Evolutionary conservation across 106 monocot genomes (phyloP), one percentile per base, ranked within the genome.

Genomic region (Platanthera guangdongensis): DNA sequence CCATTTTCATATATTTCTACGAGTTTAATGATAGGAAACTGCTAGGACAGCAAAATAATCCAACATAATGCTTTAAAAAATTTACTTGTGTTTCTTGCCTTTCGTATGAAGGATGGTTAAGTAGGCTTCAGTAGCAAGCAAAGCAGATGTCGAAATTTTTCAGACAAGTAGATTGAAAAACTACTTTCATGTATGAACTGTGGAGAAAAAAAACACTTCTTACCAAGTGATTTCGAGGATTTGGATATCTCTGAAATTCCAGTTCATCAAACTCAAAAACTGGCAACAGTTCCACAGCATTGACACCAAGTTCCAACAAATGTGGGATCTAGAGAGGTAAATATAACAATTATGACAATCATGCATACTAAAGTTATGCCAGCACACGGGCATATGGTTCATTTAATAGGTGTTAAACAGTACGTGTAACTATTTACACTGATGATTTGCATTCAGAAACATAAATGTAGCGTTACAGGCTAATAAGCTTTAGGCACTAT

Each of bases 201-300:
- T 0, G 3, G 12, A 68, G 11, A 57, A 6, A 25, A 32, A 71
- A 78, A 62, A 2, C 9, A 79, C 76, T 52, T 9, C 47, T 78
- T 82, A 99, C 97, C 97, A 99, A 81, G 77, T 99, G 94, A 83
- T 94, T 89, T 83, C 97, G 90, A 54, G 93, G 91, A 68, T 99
- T 99, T 47, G 81, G 88, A 73, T 28, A 84, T 65, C 97, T 87
- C 82, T 94, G 89, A 73, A 99, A 90, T 80, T 99, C 97, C 73
- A 99, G 68, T 63, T 99, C 97, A 82, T 99, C 94, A 88, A 94
- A 99, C 82, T 99, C 97, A 90, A 99, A 99, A 79, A 94, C 80
- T 30, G 97, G 97, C 57, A 99, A 80, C 16, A 99, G 65, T 84
- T 99, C 97, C 48, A 99, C 92, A 28, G 94, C 97, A 86, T 99